A percentile compares a stretch with the other conserved stretches of the same genome.
These are phyloP conservation scores for Pseudogymnoascus sp. DNA, from an alignment of 2,329 filamentous ascomycete genomes.

Conservation along the genomic window DNA sequence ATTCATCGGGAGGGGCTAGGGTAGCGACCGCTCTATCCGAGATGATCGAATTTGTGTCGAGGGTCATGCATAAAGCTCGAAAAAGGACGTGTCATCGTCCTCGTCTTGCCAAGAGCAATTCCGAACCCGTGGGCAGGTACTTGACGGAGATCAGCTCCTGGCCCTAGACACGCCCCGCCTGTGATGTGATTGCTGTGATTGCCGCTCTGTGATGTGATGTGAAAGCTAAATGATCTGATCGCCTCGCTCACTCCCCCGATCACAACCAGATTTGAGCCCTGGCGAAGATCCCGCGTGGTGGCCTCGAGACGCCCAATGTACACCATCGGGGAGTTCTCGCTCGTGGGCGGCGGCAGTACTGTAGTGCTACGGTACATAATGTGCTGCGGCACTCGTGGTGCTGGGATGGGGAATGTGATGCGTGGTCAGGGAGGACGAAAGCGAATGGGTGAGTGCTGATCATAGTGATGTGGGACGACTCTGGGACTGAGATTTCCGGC, in stretches of 20 bases:
- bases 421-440: background rate
- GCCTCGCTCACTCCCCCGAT: background rate
- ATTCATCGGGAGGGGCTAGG: background rate
- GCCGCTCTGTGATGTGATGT: background rate
- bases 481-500: no score
- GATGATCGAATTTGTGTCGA: background rate
- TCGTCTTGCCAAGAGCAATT: background rate
- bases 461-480: no score
- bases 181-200: background rate
- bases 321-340: background rate
- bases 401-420: background rate
- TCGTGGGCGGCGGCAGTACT: background rate
- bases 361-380: background rate
- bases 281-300: background rate
- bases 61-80: background rate
- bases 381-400: background rate
- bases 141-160: background rate
- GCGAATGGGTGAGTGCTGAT: background rate
- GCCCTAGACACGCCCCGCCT: background rate
- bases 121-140: background rate
- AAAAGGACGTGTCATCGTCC: background rate
- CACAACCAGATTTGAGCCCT: background rate
- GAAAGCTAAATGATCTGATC: background rate
- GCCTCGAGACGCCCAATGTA: background rate
- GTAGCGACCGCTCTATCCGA: background rate